Base-by-base conservation (phyloP, 139 green algal genomes). In the Micractinium sp. region DNA sequence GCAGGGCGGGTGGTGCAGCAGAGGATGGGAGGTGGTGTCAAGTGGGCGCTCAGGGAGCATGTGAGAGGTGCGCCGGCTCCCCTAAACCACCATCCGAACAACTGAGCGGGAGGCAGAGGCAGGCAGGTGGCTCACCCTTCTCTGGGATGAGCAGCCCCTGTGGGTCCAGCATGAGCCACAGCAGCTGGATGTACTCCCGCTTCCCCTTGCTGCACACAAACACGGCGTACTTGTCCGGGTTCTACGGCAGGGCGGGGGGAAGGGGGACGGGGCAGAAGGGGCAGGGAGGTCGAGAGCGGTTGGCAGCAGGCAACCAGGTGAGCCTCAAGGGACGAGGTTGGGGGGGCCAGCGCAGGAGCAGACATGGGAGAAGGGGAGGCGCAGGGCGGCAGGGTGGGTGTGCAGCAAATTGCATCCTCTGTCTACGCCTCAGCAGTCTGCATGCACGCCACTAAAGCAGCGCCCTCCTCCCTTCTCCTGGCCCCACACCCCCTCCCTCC, bases 191-290 rank as follows among this genome's bases (percentile, higher is more conserved):
- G 74, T 93, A 93, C 87, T 93, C 90, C 31, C 71, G 78, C 80
- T 93, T 93, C 67, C 90, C 90, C 88, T 93, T 93, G 41, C 53
- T 85, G 85, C 90, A 93, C 47, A 93, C 82, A 83, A 91, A 93
- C 39, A 78, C 47, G 33, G 61, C 63, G 82, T 86, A 93, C 36
- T 81, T 81, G 35, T 87, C 56, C 23, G 25, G 38, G 77, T 91
- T 82, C 53, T 90, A 78, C 76, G 38, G 33, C 25, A 15, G 38
- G 31, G 36, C 38, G 35, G 38, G 23, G 66, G 38, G 36, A 0
- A 19, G 23, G 38, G 38, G 0, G 35, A 16, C 63, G 38, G 23
- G 4, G 79, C 35, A 67, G 16, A 27, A 71, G n/a, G n/a, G n/a
- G n/a, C n/a, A n/a, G n/a, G n/a, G n/a, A n/a, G 63, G 20, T 27